Conservation (phyloP, 495 filamentous ascomycete genomes). For the Darksidea phi region DNA sequence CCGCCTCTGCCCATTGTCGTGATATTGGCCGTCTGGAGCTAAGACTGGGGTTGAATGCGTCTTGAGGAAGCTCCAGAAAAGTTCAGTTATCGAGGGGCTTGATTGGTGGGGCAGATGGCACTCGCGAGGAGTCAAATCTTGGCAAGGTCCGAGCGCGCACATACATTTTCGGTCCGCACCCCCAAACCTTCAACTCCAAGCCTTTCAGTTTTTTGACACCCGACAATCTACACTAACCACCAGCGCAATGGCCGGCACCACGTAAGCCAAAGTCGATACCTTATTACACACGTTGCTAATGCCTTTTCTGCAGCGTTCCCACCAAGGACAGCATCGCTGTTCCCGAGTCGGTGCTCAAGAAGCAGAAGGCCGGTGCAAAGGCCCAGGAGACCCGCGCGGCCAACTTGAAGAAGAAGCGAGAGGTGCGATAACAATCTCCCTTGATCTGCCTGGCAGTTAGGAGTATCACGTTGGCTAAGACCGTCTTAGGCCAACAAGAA, state of each 20-base stretch:
- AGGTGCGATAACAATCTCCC: conserved; percentile 61
- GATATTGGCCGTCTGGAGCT: too few relatives aligned
- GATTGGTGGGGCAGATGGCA: neutral
- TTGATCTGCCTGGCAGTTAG: conserved; percentile 37
- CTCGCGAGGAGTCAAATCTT: neutral
- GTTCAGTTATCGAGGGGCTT: neutral
- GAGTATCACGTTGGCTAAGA: conserved; percentile 39
- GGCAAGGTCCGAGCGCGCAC: conserved; percentile 1
- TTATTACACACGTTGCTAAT: neutral
- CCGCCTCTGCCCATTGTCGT: neutral
- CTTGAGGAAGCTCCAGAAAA: conserved; percentile 1
- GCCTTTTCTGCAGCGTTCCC: conserved; percentile 18
- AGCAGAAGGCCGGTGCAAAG: conserved; percentile 99
- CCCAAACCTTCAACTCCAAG: neutral
- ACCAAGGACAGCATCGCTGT: conserved; percentile 21
- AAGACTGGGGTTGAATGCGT: too few relatives aligned
- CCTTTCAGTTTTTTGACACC: neutral
- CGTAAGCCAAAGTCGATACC: conserved; percentile 8
- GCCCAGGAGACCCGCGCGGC: conserved; percentile 77
- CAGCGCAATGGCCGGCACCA: conserved; percentile 21
- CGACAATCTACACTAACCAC: conserved; percentile 5
- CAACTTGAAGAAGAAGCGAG: conserved; percentile 74
- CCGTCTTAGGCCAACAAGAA: conserved; percentile 81
- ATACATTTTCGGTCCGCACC: neutral
- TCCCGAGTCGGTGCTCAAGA: conserved; percentile 49